These are phyloP conservation scores for Miscanthus lutarioriparius DNA, from an alignment of 176 grass and related monocot species.

Conservation along the genomic window DNA sequence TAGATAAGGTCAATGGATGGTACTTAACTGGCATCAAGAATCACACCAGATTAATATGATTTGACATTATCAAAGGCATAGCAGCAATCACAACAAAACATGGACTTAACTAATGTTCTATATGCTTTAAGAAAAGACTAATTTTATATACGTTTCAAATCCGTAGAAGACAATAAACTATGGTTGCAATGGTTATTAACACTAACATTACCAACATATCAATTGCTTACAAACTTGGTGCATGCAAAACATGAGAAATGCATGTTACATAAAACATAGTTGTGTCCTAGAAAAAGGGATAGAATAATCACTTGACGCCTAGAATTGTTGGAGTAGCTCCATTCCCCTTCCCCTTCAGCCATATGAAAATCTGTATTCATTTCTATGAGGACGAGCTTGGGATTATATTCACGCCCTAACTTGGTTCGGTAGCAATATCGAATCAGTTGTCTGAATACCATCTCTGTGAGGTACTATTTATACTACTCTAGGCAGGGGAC, in stretches of 20 bases:
- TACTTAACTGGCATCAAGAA: too few relatives aligned
- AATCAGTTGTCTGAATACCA: not conserved
- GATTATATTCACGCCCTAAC: not conserved
- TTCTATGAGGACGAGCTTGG: not conserved
- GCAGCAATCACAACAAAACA: not conserved
- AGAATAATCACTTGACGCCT: conserved; percentile 8
- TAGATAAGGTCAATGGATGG: too few relatives aligned
- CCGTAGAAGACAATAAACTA: too few relatives aligned
- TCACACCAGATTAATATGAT: not conserved
- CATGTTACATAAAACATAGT: not conserved
- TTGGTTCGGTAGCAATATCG: not conserved
- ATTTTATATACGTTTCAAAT: not conserved
- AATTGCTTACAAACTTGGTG: not conserved
- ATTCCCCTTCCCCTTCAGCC: conserved; percentile 12
- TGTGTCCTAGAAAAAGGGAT: not conserved
- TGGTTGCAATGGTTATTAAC: too few relatives aligned
- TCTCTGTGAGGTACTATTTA: not conserved
- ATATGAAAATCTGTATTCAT: conserved; percentile 2
- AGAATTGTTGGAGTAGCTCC: conserved; percentile 18
- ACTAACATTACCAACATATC: not conserved
- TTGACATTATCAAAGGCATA: not conserved
- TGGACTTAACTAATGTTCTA: not conserved
- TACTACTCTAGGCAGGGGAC: not conserved
- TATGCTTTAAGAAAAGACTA: not conserved
- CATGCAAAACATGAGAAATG: not conserved